A percentile compares a stretch with the other conserved stretches of the same genome.
These are phyloP conservation scores for Aspergillus hortae DNA, from an alignment of 2,329 filamentous ascomycete genomes.

Conservation along the genomic window DNA sequence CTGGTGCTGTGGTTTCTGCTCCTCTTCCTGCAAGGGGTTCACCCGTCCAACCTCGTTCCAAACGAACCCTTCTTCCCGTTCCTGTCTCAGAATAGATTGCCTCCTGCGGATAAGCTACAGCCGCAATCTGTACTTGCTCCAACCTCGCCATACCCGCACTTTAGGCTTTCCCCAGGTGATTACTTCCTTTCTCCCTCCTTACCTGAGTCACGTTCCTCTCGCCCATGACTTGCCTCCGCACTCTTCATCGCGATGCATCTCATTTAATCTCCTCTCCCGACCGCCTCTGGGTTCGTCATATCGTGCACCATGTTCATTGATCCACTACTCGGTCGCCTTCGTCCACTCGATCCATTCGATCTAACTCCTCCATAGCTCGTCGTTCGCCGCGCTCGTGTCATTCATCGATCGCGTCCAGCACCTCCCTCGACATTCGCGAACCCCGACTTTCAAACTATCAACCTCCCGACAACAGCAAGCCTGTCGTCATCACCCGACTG, in stretches of 20 bases:
- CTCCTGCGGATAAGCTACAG: background rate
- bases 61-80: conserved; percentile 11
- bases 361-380: conserved; percentile 1
- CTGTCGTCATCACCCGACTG: conserved; percentile 5
- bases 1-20: conserved; percentile 25
- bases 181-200: conserved; percentile 1
- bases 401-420: background rate
- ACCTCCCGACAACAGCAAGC: conserved; percentile 1
- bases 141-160: conserved; percentile 12
- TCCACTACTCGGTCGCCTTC: background rate
- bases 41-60: too few species aligned
- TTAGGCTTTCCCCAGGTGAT: conserved; percentile 8
- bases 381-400: conserved; percentile 8
- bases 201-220: background rate
- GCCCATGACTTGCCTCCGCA: conserved; percentile 1
- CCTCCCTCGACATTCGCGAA: background rate
- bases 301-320: conserved; percentile 8
- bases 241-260: background rate
- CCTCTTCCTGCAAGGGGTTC: conserved; percentile 16
- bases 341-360: background rate
- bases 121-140: conserved; percentile 7
- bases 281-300: conserved; percentile 4
- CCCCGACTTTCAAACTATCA: too few species aligned
- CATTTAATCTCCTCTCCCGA: background rate
- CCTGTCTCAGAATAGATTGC: conserved; percentile 13